Evolutionary conservation across 768 basidiomycete genomes (phyloP).

Genomic region (Peribolospora baueri): DNA sequence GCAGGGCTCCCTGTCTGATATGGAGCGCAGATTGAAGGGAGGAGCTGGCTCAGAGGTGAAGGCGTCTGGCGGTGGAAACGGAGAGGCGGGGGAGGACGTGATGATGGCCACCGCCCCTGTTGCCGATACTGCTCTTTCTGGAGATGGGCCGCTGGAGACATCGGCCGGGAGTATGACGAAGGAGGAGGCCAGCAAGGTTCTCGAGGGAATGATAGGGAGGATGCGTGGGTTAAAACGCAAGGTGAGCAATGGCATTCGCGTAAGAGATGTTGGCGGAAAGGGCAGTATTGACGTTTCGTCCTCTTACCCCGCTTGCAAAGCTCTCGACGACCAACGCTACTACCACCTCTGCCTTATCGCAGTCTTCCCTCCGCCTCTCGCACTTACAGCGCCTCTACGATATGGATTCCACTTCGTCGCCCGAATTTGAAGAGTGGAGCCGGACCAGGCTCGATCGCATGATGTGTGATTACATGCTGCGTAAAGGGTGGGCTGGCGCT

Average conservation of each 20-base stretch:
- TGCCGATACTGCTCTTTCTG: background rate
- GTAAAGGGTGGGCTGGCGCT: conserved; percentile 50
- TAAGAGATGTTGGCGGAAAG: conserved; percentile 4
- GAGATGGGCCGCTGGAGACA: background rate
- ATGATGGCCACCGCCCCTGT: conserved; percentile 1
- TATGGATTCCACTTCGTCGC: conserved; percentile 28
- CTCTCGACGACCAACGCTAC: conserved; percentile 26
- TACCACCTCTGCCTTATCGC: background rate
- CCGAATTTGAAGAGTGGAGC: conserved; percentile 50
- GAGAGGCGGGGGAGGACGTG: background rate
- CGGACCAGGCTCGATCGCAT: conserved; percentile 61
- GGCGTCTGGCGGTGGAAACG: conserved; percentile 21
- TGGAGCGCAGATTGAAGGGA: conserved; percentile 21
- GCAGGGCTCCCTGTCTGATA: conserved; percentile 33
- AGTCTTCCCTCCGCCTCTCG: conserved; percentile 36
- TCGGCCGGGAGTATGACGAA: conserved; percentile 8
- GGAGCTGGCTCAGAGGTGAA: conserved; percentile 9
- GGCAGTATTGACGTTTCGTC: background rate
- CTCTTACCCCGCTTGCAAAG: conserved; percentile 16
- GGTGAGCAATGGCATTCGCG: conserved; percentile 24
- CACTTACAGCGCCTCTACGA: conserved; percentile 43
- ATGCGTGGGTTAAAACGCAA: conserved; percentile 69
- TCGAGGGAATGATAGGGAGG: conserved; percentile 52
- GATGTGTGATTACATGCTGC: conserved; percentile 76
- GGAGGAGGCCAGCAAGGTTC: conserved; percentile 33